Evolutionary conservation across 495 filamentous ascomycete species (phyloP).

Genomic region (Halenospora varia): DNA sequence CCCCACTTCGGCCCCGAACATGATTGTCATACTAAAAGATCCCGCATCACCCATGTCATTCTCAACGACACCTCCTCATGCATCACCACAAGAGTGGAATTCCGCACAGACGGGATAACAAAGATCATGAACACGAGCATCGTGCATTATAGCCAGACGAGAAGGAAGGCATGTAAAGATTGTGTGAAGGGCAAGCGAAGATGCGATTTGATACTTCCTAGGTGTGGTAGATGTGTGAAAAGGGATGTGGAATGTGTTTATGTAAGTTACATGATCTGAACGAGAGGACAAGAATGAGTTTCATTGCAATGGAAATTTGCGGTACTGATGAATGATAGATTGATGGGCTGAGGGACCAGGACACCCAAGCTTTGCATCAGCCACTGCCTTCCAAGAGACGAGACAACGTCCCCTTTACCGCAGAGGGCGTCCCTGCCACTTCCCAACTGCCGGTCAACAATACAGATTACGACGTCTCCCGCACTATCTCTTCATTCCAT

Average conservation of each 20-base stretch:
- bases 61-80: not conserved
- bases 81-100: not conserved
- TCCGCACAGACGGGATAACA: not conserved
- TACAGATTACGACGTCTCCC: not conserved
- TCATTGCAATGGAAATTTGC: not conserved
- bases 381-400: not conserved
- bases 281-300: not conserved
- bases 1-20: not conserved
- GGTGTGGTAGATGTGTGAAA: conserved; percentile 6
- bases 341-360: not conserved
- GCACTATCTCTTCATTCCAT: not conserved
- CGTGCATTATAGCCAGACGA: conserved; percentile 1
- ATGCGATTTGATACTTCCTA: conserved; percentile 13
- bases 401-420: not conserved
- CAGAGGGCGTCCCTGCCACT: not conserved
- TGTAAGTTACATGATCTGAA: conserved; percentile 1
- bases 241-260: conserved; percentile 9
- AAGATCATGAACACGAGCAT: not conserved
- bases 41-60: not conserved
- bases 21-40: not conserved
- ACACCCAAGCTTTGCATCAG: not conserved
- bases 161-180: conserved; percentile 11
- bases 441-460: no score
- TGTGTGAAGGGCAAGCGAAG: conserved; percentile 17
- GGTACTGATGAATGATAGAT: not conserved